phyloP scores from a whole-genome alignment of 345 rosid species.

The Lepidium sativum region DNA sequence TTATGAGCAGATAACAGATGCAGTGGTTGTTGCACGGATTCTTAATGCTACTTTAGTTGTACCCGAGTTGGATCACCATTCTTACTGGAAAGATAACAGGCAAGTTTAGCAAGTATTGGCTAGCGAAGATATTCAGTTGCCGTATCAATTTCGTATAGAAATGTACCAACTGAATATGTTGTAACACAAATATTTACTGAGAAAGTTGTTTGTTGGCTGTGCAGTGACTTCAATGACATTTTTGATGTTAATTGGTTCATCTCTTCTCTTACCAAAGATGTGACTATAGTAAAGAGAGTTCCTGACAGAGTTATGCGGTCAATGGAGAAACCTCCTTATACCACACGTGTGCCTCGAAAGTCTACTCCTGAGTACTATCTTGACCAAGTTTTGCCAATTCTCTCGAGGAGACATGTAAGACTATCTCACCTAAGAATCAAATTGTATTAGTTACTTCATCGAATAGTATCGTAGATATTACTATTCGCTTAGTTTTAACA shows the following conservation, averaged over 20 bases:
- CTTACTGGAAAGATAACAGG: conserved; percentile 98
- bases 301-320: conserved; percentile 89
- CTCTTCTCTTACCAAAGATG: conserved; percentile 79
- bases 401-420: conserved; percentile 74
- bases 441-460: neutral
- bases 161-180: neutral
- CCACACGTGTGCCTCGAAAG: conserved; percentile 96
- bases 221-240: conserved; percentile 88
- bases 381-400: conserved; percentile 88
- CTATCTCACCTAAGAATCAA: neutral
- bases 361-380: conserved; percentile 88
- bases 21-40: conserved; percentile 89
- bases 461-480: neutral
- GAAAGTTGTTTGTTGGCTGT: conserved; percentile 11
- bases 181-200: neutral
- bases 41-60: conserved; percentile 93
- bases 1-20: conserved; percentile 77
- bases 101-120: conserved; percentile 17
- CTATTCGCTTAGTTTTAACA: neutral
- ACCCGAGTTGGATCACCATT: conserved; percentile 94
- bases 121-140: neutral
- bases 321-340: conserved; percentile 95
- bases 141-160: neutral
- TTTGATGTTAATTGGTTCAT: conserved; percentile 94
- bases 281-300: conserved; percentile 86